phyloP scores from a whole-genome alignment of 1,284 basidiomycete genomes.

The Phellopilus nigrolimitatus region DNA sequence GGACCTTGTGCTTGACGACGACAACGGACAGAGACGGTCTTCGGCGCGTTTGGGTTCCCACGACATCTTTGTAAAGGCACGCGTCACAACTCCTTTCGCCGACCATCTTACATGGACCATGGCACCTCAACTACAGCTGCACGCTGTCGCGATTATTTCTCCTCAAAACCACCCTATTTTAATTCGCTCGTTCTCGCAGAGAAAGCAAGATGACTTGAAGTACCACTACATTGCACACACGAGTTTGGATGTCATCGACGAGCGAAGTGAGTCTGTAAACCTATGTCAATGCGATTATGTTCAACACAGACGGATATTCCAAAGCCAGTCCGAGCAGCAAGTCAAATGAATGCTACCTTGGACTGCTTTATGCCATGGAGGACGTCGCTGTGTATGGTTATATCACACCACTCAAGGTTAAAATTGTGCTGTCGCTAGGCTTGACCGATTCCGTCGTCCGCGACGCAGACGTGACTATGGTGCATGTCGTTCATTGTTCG shows the following conservation, averaged over 20 bases:
- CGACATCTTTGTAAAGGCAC: no score
- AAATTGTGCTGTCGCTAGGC: slow-evolving; percentile 71
- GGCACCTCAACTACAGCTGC: slow-evolving; percentile 61
- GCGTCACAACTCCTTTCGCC: neutral
- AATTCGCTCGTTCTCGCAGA: slow-evolving; percentile 57
- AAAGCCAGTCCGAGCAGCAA: slow-evolving; percentile 38
- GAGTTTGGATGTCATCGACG: slow-evolving; percentile 75
- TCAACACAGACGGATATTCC: slow-evolving; percentile 29
- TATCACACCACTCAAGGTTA: slow-evolving; percentile 75
- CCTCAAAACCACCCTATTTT: slow-evolving; percentile 77
- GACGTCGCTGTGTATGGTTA: slow-evolving; percentile 82
- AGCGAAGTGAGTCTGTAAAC: slow-evolving; percentile 47
- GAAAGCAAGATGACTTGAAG: slow-evolving; percentile 63
- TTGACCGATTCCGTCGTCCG: slow-evolving; percentile 74
- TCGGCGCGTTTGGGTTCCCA: no score
- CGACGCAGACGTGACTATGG: slow-evolving; percentile 66
- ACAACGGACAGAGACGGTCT: no score
- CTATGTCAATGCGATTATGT: slow-evolving; percentile 15
- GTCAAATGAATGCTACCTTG: slow-evolving; percentile 68
- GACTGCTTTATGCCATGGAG: slow-evolving; percentile 74
- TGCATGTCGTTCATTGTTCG: slow-evolving; percentile 30
- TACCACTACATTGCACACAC: slow-evolving; percentile 83
- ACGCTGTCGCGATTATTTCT: slow-evolving; percentile 77
- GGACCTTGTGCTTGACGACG: slow-evolving; percentile 9
- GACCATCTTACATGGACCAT: slow-evolving; percentile 31